Base-by-base conservation (phyloP, 176 grass and related monocot species). In the Rhipidocladum racemiflorum region DNA sequence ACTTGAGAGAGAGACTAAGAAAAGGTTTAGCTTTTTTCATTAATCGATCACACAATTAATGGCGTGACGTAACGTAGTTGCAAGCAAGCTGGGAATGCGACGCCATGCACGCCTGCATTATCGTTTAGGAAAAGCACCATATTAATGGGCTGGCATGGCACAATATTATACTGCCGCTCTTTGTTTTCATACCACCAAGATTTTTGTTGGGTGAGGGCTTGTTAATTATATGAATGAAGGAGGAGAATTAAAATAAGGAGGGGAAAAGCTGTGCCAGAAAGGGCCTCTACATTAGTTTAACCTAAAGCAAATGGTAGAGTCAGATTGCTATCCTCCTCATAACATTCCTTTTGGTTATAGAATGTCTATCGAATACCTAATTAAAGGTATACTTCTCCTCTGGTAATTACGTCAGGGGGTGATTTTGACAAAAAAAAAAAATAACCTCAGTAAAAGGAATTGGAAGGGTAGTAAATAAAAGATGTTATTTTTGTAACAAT, bases 281-380 rank as follows among this genome's bases (percentile, higher is more conserved):
- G 67, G 20, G 17, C 67, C 60, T 72, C 50, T 17, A 42, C 40
- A 68, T 74, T 88, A 75, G 50, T 84, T 74, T 84, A 61, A 67
- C 49, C 24, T 24, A 82, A 86, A 72, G 78, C 14, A 62, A 66
- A 70, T 21, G 24, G 23, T 61, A 72, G 78, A 88, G 20, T 88
- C 57, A 68, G 68, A 70, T 88, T 55, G 63, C 53, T 40, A 66
- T 86, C 86, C 61, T 68, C 70, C 68, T 86, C 69, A 60, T 20
- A 83, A 80, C 90, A 75, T 88, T 86, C 79, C 83, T 88, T 92
- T 92, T 74, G 78, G 74, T 91, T 74, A 80, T 75, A 86, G 86
- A 64, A 62, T 83, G 90, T 46, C 86, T 92, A 79, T 83, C 61
- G 65, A 60, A 63, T 85, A 92, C 86, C 90, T 92, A 92, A 88